Base-by-base conservation (phyloP, 352 stramenopile genomes). In the Blastocystis hominis region DNA sequence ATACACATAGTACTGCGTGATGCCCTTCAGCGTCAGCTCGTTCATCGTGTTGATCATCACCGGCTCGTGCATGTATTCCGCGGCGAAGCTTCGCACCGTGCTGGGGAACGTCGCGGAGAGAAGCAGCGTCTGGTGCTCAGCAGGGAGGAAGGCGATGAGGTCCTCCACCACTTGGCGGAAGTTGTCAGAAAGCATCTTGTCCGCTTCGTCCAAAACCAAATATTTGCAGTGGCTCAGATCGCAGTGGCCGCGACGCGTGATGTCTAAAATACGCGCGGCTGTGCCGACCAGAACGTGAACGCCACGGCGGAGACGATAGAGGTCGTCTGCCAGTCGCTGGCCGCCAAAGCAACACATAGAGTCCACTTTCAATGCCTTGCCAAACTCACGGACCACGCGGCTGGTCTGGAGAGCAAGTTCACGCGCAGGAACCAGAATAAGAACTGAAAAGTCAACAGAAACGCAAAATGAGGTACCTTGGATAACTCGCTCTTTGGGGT, bases 41-140 rank as follows among this genome's bases (percentile, higher is more conserved):
- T 98, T 95, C 96, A 99, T 99, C 59, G 98, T 93, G 91, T 99
- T 99, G 91, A 99, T 98, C 91, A 97, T 95, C 91, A 98, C 98
- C 69, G 96, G 95, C 89, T 98, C 98, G 30, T 96, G 93, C 44
- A 98, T 95, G 89, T 97, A 97, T 84, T 97, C 95, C 90, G 98
- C 93, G 90, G 98, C 98, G 91, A 99, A 99, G 42, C 92, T 91
- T 91, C 98, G 98, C 46, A 99, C 96, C 64, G 96, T 98, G 40
- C 98, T 95, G 0, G 97, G 97, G 90, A 99, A 99, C n/a, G 97
- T 99, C 15, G 97, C 97, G 75, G 94, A 98, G 90, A 99, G 99
- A 24, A 99, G 93, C 89, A 96, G 98, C 87, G 99, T 98, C 91
- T 99, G 97, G 63, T 97, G 95, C 34, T 96, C 92, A 86, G 94